Conservation (phyloP, 345 rosid species). For the Erucastrum elatum region DNA sequence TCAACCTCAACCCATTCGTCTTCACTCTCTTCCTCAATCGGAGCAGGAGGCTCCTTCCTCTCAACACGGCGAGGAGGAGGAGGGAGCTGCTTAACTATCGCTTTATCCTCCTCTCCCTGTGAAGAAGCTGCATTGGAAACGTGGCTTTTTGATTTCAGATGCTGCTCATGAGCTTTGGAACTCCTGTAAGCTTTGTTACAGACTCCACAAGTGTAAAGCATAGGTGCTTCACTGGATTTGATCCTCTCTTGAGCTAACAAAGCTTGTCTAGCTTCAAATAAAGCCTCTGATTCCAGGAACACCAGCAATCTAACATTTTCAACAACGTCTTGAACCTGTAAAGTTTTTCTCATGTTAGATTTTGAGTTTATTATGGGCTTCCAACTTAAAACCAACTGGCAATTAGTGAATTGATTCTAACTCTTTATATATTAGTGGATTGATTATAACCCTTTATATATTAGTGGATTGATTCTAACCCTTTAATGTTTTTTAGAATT, state of each 20-base stretch:
- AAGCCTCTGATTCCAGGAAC: conserved; percentile 92
- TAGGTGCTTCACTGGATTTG: conserved; percentile 53
- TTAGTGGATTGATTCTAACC: too few relatives aligned
- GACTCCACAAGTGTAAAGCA: conserved; percentile 75
- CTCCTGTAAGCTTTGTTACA: conserved; percentile 82
- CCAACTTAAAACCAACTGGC: too few relatives aligned
- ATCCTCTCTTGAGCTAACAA: conserved; percentile 65
- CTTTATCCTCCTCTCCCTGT: conserved; percentile 44
- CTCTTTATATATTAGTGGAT: too few relatives aligned
- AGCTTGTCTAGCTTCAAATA: conserved; percentile 75
- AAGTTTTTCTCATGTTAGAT: too few relatives aligned
- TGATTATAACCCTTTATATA: too few relatives aligned
- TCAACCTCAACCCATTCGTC: conserved; percentile 82
- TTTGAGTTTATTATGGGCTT: too few relatives aligned
- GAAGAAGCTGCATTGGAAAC: conserved; percentile 41
- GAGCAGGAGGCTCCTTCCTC: conserved; percentile 22
- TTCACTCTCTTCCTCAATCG: conserved; percentile 61
- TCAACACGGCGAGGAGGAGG: conserved; percentile 56
- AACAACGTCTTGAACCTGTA: neutral
- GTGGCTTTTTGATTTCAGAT: conserved; percentile 72
- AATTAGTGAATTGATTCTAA: too few relatives aligned
- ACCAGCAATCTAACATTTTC: conserved; percentile 68
- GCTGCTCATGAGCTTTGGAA: conserved; percentile 80
- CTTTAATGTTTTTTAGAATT: too few relatives aligned
- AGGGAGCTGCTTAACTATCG: conserved; percentile 57